Percentiles rank a stretch among this genome's conserved stretches.
Evolutionary conservation across 345 rosid species (phyloP).

Genomic region (Camelina neglecta): DNA sequence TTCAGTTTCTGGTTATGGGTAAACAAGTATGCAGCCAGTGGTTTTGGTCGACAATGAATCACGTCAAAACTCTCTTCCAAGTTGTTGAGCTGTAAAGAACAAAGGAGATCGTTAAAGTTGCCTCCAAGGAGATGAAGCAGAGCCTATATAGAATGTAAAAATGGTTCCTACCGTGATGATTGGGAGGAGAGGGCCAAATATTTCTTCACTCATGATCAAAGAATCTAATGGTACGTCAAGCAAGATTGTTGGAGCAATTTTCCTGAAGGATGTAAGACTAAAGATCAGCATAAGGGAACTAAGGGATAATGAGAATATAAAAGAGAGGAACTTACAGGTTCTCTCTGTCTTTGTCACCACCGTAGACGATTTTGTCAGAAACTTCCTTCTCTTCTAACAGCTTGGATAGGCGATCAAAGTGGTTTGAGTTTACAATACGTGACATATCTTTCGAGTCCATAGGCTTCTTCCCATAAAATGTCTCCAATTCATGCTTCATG

Average conservation of each 20-base stretch:
- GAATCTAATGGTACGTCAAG: constrained; percentile 82
- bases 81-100: constrained; percentile 61
- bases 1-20: constrained; percentile 73
- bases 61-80: constrained; percentile 79
- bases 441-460: constrained; percentile 85
- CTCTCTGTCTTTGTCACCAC: constrained; percentile 73
- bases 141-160: not conserved
- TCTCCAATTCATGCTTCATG: constrained; percentile 64
- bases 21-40: constrained; percentile 94
- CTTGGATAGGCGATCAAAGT: constrained; percentile 76
- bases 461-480: constrained; percentile 76
- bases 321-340: constrained; percentile 63
- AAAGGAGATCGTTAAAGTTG: constrained; percentile 7
- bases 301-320: not conserved
- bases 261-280: constrained; percentile 49
- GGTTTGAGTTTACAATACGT: constrained; percentile 78
- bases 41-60: constrained; percentile 75
- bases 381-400: constrained; percentile 87
- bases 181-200: constrained; percentile 97
- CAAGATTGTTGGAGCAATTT: constrained; percentile 85
- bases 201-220: constrained; percentile 86
- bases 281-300: not conserved
- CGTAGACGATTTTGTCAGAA: constrained; percentile 74
- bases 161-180: constrained; percentile 58
- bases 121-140: constrained; percentile 18